Evolutionary conservation across 1,139 yeast genomes (phyloP), one percentile per base, ranked within the genome.

Genomic region (Hansenula sp.): DNA sequence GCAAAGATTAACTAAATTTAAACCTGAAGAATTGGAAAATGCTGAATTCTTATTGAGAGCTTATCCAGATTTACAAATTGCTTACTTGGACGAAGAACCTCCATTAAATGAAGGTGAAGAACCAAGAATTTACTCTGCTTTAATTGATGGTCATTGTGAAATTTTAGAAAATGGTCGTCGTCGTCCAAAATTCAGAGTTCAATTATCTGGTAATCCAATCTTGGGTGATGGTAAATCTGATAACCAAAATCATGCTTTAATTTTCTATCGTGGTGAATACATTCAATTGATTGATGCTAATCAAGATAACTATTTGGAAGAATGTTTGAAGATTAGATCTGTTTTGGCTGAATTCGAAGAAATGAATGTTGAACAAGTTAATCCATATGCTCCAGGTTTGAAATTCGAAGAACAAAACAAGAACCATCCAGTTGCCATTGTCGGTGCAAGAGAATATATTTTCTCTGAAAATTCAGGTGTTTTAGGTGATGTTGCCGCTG

Each of bases 141-240:
- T 94, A 72, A 91, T 93, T 70, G 99, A 93, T 74, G 98, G 98
- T 61, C 97, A 93, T 70, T 91, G 96, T 77, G 98, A 93, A 68
- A 81, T 93, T 63, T 78, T 93, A 79, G 97, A 91, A 70, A 90
- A 93, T 65, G 99, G 98, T 60, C 85, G 96, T 70, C 90, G 99
- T 75, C 91, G 97, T 71, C 99, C 99, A 55, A 91, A 91, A 70
- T 93, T 90, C 71, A 86, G 99, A 79, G 84, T 93, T 56, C 98
- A 91, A 77, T 78, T 93, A 59, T 90, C 98, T 58, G 99, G 99
- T 76, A 93, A 93, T 70, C 98, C 99, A 64, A 93, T 93, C 68
- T 78, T 93, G 65, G 99, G 99, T 79, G 99, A 93, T 69, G 99
- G 99, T 83, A 93, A 93, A 71, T 88, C 98, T 62, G 99, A 93